Conservation (phyloP, 2,329 filamentous ascomycete species). For the Penicillium sp. region DNA sequence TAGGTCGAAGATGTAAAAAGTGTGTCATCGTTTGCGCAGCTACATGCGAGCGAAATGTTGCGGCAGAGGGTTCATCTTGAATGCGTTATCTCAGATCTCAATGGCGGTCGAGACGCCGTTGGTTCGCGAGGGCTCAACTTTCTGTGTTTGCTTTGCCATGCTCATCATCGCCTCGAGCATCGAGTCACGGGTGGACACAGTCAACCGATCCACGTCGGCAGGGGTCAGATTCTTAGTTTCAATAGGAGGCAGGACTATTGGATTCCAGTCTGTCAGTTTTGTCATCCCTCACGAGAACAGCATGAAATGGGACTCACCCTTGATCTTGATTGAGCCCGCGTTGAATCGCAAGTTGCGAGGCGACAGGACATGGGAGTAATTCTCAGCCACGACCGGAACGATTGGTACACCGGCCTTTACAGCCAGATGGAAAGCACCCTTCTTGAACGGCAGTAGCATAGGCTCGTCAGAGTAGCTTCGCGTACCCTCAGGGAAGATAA, state of each 20-base stretch:
- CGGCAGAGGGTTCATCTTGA: too few relatives aligned
- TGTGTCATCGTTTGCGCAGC: too few relatives aligned
- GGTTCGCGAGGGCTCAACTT: conserved; percentile 13
- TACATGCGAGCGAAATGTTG: too few relatives aligned
- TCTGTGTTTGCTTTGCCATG: conserved; percentile 31
- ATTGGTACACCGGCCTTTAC: conserved; percentile 91
- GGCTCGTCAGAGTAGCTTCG: conserved; percentile 81
- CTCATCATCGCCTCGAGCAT: conserved; percentile 61
- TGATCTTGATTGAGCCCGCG: conserved; percentile 65
- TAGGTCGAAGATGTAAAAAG: too few relatives aligned
- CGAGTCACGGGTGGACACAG: conserved; percentile 60
- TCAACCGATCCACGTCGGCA: conserved; percentile 71
- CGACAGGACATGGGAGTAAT: conserved; percentile 69
- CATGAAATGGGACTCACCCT: conserved; percentile 48
- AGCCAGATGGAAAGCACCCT: conserved; percentile 94
- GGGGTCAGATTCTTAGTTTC: conserved; percentile 65
- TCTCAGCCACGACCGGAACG: conserved; percentile 75
- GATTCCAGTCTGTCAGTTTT: neutral
- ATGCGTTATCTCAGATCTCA: conserved; percentile 26
- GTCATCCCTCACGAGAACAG: neutral
- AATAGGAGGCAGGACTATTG: conserved; percentile 70
- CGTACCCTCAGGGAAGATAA: conserved; percentile 70
- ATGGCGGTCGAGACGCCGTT: conserved; percentile 30
- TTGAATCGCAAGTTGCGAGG: conserved; percentile 60
- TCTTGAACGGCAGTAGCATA: conserved; percentile 89